Conservation (phyloP, 2,329 filamentous ascomycete species). For the Xylariaceae sp. region DNA sequence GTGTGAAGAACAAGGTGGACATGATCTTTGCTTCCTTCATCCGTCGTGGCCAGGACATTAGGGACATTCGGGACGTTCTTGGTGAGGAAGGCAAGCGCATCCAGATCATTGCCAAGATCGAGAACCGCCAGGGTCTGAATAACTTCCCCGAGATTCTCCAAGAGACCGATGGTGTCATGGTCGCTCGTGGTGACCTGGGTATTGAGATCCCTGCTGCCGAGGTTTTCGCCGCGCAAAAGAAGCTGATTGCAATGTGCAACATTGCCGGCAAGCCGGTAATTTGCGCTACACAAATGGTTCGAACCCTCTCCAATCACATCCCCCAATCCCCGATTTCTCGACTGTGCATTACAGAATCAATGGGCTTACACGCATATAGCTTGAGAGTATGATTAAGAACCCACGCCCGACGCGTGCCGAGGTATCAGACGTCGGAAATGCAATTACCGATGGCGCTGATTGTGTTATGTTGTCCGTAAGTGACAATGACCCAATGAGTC, state of each 20-base stretch:
- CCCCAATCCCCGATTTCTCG: neutral
- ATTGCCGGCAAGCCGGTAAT: constrained; percentile 98
- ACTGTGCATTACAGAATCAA: neutral
- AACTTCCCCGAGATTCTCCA: constrained; percentile 97
- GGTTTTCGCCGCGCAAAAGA: constrained; percentile 99
- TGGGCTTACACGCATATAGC: constrained; percentile 29
- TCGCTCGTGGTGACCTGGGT: constrained; percentile 95
- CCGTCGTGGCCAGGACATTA: constrained; percentile 86
- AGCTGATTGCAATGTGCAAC: constrained; percentile 99
- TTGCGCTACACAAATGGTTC: constrained; percentile 90
- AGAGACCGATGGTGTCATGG: constrained; percentile 99
- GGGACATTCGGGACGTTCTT: constrained; percentile 83
- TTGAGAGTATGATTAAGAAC: constrained; percentile 99
- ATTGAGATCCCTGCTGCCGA: constrained; percentile 98
- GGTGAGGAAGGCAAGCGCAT: constrained; percentile 92
- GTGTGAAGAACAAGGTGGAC: constrained; percentile 97
- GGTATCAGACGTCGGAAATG: constrained; percentile 97
- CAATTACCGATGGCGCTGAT: constrained; percentile 94
- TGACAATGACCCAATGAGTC: neutral
- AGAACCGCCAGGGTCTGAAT: constrained; percentile 99
- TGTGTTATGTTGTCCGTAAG: constrained; percentile 89
- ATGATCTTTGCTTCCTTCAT: constrained; percentile 99
- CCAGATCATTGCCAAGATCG: constrained; percentile 99
- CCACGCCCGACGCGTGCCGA: constrained; percentile 95
- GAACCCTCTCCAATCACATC: neutral